Conservation (phyloP, 2,329 filamentous ascomycete species). For the Ceratocystis huliohia region DNA sequence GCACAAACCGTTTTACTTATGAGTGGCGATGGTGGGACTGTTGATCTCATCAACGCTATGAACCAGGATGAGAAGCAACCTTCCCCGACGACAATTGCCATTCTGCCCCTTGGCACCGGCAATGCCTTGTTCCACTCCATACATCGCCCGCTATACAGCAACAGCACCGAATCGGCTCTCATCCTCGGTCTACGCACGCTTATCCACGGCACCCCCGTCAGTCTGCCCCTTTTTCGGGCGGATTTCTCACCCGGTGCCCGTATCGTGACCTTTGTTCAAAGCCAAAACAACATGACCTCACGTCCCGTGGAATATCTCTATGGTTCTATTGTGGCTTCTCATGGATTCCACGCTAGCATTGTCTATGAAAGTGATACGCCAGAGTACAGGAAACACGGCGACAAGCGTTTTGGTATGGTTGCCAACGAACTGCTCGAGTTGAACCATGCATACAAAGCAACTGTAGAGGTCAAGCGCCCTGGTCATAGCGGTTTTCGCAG, state of each 20-base stretch:
- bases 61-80: conserved; percentile 10
- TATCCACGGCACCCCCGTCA: conserved; percentile 40
- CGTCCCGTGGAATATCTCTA: conserved; percentile 36
- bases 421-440: conserved; percentile 57
- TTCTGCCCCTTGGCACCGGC: conserved; percentile 51
- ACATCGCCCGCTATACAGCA: conserved; percentile 43
- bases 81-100: conserved; percentile 34
- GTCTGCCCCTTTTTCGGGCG: conserved; percentile 51
- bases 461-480: conserved; percentile 29
- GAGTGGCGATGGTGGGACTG: conserved; percentile 75
- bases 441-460: conserved; percentile 39
- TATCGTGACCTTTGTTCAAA: conserved; percentile 31
- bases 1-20: conserved; percentile 57
- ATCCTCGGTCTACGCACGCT: conserved; percentile 45
- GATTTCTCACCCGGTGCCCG: conserved; percentile 46
- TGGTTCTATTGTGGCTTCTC: conserved; percentile 76
- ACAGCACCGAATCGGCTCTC: conserved; percentile 31
- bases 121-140: conserved; percentile 53
- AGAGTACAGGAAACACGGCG: conserved; percentile 64
- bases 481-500: conserved; percentile 23
- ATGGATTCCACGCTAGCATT: conserved; percentile 77
- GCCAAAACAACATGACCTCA: conserved; percentile 3
- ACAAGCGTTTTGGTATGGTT: conserved; percentile 71
- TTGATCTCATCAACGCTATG: conserved; percentile 63
- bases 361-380: conserved; percentile 84